A percentile compares a stretch with the other conserved stretches of the same genome.
These are phyloP conservation scores for Pythium rishiriense DNA, from an alignment of 352 stramenopile genomes.

Conservation along the genomic window DNA sequence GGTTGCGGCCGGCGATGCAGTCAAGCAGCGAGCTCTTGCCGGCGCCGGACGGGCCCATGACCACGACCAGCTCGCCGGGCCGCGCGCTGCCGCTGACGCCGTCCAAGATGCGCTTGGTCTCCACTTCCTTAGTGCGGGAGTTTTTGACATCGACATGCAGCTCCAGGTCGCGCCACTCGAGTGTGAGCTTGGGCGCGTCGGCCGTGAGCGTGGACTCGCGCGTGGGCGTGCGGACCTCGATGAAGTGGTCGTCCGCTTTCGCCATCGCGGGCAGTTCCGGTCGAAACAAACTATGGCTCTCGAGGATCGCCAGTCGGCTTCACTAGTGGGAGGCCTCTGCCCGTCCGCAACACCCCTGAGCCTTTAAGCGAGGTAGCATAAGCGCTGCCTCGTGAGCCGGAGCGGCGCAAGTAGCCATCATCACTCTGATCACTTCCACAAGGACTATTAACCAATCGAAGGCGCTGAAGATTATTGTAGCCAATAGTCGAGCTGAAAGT, in stretches of 20 bases:
- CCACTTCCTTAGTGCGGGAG: slow-evolving; percentile 24
- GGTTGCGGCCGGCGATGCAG: slow-evolving; percentile 66
- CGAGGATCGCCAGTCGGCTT: no score
- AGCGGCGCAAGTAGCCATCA: slow-evolving; percentile 1
- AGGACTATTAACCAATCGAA: slow-evolving; percentile 1
- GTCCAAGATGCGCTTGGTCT: slow-evolving; percentile 33
- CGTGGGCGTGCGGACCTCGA: slow-evolving; percentile 14
- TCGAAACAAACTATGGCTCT: no score
- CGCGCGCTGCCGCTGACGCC: slow-evolving; percentile 29
- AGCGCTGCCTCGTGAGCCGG: background rate
- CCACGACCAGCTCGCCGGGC: slow-evolving; percentile 36
- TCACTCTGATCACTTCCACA: slow-evolving; percentile 3
- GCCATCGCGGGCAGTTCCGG: background rate
- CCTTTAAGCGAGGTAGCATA: background rate
- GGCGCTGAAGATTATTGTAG: no score
- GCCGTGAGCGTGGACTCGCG: background rate
- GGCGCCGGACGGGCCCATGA: slow-evolving; percentile 47
- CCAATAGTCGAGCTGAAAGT: no score
- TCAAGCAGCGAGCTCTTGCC: slow-evolving; percentile 90
- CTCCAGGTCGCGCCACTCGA: slow-evolving; percentile 30
- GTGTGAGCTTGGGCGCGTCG: slow-evolving; percentile 20
- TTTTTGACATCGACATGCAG: slow-evolving; percentile 26
- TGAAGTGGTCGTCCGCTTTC: slow-evolving; percentile 16
- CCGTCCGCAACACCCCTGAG: no score
- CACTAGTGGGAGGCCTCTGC: no score